These are phyloP conservation scores for Scytalidium sp. DNA, from an alignment of 2,329 filamentous ascomycete species.

Conservation along the genomic window DNA sequence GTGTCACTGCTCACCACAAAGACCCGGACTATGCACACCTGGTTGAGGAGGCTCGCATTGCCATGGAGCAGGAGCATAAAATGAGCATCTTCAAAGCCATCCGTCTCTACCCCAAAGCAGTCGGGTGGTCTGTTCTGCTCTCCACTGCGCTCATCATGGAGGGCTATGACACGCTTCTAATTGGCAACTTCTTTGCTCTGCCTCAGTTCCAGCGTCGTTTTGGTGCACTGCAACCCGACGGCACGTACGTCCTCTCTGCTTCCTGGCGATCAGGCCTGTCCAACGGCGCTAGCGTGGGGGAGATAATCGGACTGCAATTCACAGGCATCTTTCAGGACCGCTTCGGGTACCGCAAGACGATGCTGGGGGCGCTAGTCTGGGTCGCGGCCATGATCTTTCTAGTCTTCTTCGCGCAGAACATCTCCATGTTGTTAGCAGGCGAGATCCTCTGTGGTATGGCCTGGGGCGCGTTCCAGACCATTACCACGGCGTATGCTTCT, in stretches of 20 bases:
- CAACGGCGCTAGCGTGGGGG: slow-evolving; percentile 36
- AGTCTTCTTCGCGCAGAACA: slow-evolving; percentile 43
- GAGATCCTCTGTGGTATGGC: slow-evolving; percentile 42
- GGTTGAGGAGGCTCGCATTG: no score
- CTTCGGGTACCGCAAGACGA: slow-evolving; percentile 40
- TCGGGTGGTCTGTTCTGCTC: slow-evolving; percentile 28
- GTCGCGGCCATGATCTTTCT: slow-evolving; percentile 41
- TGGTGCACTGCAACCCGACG: slow-evolving; percentile 20
- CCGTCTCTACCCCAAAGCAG: slow-evolving; percentile 6
- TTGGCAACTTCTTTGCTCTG: slow-evolving; percentile 32
- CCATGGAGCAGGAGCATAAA: no score
- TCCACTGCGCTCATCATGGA: slow-evolving; percentile 34
- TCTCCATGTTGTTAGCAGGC: slow-evolving; percentile 41
- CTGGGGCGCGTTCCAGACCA: slow-evolving; percentile 46
- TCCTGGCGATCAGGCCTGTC: slow-evolving; percentile 40
- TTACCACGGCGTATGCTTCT: slow-evolving; percentile 28
- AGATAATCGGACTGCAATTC: slow-evolving; percentile 37
- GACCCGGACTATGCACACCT: no score
- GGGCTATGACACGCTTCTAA: slow-evolving; percentile 32
- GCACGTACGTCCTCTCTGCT: slow-evolving; percentile 32
- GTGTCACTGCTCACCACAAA: no score
- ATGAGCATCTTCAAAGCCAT: slow-evolving; percentile 7
- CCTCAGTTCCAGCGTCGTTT: slow-evolving; percentile 24
- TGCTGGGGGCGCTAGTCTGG: slow-evolving; percentile 38
- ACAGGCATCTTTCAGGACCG: slow-evolving; percentile 37